Conservation (phyloP, 2,329 filamentous ascomycete species). For the Colletotrichum ledebouriae region DNA sequence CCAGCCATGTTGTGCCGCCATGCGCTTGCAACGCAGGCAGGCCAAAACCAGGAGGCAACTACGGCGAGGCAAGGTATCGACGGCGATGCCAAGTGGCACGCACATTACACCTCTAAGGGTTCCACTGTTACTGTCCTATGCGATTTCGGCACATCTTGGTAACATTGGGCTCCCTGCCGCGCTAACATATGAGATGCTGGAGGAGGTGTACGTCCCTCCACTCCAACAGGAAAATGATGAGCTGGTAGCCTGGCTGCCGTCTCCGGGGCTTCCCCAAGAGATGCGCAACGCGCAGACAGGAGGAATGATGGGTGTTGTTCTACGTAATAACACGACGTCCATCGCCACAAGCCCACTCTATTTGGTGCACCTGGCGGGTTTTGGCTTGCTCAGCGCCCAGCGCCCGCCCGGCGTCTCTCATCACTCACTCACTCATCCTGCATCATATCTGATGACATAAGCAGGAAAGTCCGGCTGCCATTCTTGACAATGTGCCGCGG, state of each 20-base stretch:
- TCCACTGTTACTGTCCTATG: too few relatives aligned
- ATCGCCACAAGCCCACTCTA: conserved; percentile 39
- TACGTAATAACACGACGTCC: conserved; percentile 41
- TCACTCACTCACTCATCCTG: background rate
- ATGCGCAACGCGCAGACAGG: conserved; percentile 2
- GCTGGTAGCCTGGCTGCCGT: conserved; percentile 2
- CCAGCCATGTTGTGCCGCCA: conserved; percentile 20
- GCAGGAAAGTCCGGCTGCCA: background rate
- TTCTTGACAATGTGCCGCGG: conserved; percentile 21
- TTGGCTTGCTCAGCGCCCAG: conserved; percentile 1
- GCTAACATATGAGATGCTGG: too few relatives aligned
- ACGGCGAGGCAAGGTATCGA: conserved; percentile 1
- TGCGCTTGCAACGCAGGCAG: conserved; percentile 1
- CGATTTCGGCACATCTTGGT: too few relatives aligned
- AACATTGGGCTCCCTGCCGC: too few relatives aligned
- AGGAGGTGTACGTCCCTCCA: background rate
- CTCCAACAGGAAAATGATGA: conserved; percentile 37
- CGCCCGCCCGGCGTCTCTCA: background rate
- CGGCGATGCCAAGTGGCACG: conserved; percentile 21
- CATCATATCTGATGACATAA: background rate
- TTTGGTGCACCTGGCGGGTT: conserved; percentile 23
- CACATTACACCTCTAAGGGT: background rate
- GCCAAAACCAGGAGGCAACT: conserved; percentile 1
- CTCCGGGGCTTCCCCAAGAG: conserved; percentile 12
- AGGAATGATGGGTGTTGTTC: conserved; percentile 30